These are phyloP conservation scores for Cystofilobasidium macerans DNA, from an alignment of 768 basidiomycete species.

Conservation along the genomic window DNA sequence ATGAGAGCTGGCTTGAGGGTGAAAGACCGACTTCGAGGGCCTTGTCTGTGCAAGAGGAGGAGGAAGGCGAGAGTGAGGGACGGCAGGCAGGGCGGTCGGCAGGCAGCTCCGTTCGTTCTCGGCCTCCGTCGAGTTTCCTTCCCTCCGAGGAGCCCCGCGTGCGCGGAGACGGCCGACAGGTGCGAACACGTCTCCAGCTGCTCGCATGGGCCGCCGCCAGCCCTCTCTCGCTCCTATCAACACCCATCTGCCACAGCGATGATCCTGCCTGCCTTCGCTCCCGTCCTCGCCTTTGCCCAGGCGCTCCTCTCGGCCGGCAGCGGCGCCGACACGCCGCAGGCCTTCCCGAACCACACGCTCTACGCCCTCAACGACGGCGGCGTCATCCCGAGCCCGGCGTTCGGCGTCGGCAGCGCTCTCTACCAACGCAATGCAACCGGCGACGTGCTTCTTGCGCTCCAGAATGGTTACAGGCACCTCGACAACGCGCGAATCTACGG, in stretches of 20 bases:
- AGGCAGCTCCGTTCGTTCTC: too few relatives aligned
- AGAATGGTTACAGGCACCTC: conserved; percentile 51
- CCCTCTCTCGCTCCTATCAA: background rate
- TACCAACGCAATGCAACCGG: conserved; percentile 16
- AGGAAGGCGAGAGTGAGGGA: too few relatives aligned
- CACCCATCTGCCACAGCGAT: background rate
- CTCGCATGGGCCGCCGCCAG: too few relatives aligned
- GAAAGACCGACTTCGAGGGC: too few relatives aligned
- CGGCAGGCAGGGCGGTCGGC: too few relatives aligned
- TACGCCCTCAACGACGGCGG: conserved; percentile 49
- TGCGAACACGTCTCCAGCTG: too few relatives aligned
- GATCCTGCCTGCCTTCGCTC: background rate
- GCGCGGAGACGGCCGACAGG: too few relatives aligned
- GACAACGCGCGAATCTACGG: conserved; percentile 54
- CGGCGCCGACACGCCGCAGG: background rate
- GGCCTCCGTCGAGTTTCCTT: too few relatives aligned
- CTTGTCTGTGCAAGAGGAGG: too few relatives aligned
- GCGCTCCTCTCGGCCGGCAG: background rate
- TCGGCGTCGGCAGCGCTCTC: conserved; percentile 13
- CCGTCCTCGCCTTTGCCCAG: background rate
- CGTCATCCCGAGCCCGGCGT: conserved; percentile 39
- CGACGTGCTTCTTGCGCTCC: conserved; percentile 44
- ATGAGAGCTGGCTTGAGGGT: too few relatives aligned
- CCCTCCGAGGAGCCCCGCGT: too few relatives aligned
- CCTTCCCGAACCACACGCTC: background rate